Evolutionary conservation across 495 filamentous ascomycete species (phyloP), one percentile per base, ranked within the genome.

Genomic region (Parathielavia hyrcaniae): DNA sequence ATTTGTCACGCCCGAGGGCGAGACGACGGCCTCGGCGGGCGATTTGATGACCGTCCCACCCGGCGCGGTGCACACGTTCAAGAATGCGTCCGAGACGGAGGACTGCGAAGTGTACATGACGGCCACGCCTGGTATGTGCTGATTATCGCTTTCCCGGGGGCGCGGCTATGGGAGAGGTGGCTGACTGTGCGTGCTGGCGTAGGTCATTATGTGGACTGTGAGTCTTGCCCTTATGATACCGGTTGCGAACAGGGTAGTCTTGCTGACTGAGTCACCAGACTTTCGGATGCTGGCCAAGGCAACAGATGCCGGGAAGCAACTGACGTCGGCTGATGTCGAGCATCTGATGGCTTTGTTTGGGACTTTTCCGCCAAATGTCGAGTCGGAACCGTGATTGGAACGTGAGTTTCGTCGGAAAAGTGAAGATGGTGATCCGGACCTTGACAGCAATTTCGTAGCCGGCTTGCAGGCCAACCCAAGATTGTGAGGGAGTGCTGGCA

Each of bases 81-180:
- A 69, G 53, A 81, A 83, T 53, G 74, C 77, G 34, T 75, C 71
- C 17, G 75, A 79, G 20, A 65, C 61, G 39, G 79, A 78, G 55
- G 78, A 79, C 53, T 73, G 75, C 32, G 73, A 72, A 66, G 78
- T 81, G 63, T 78, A 80, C 64, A 82, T 79, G 67, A 82, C 77
- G 4, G 77, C 73, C 50, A 82, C 79, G 57, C 81, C 79, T 5
- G 68, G 66, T 59, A 41, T 61, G 45, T 44, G 26, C 23, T 14
- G 9, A 12, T 0, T 4, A 4, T 2, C 19, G 17, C 12, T 11
- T 5, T 30, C 19, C 16, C 0, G 11, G 4, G 0, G 34, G n/a
- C 14, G 11, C 10, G 12, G 23, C 23, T 10, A 5, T 1, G 5
- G 32, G 36, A 1, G 14, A 34, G 13, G 1, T n/a, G 2, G n/a